Evolutionary conservation across 2,329 filamentous ascomycete species (phyloP), one percentile per base, ranked within the genome.

Genomic region (Sordariomycetes sp.): DNA sequence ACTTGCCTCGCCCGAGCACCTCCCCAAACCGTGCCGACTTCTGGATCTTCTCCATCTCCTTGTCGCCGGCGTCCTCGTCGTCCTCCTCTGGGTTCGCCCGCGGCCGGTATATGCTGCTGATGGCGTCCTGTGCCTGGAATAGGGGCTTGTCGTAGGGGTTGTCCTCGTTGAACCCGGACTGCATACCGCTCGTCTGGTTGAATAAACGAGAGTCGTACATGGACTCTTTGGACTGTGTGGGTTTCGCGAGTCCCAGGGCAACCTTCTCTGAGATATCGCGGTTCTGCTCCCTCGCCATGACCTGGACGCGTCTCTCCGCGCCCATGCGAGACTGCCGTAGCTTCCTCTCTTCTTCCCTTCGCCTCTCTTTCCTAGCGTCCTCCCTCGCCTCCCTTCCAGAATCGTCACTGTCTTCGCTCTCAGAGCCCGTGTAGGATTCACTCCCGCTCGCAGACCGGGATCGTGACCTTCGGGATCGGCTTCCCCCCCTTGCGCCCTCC

Each of bases 151-250:
- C 94, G 74, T 97, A 99, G 0, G 87, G 85, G 68, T 99, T 94
- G 71, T 99, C 94, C 71, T 99, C 94, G 71, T 99, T 99, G 79
- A 97, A 91, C 0, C 93, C 94, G 57, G 86, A 82, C 64, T 91
- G 87, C 69, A 99, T 95, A 0, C 94, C 94, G 65, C 88, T 92
- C 6, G 86, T 88, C 73, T 96, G 90, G 73, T 97, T 97, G 74
- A 99, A 99, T 34, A 99, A 75, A 48, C 94, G 81, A 2, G 91
- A 95, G 74, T 99, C 94, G 75, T 95, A 99, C 94, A 97, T 97
- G 25, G 89, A 86, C 71, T 99, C 94, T 58, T 87, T 87, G 55
- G 86, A 89, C 69, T 94, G 88, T 3, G 94, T 97, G 2, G 94
- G 94, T 72, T 97, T 99, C 6, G 94, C 94, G 54, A 97, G 75